A percentile compares a stretch with the other conserved stretches of the same genome.
Conservation (phyloP, 2,329 filamentous ascomycete genomes). For the Penicillium janthinellum region DNA sequence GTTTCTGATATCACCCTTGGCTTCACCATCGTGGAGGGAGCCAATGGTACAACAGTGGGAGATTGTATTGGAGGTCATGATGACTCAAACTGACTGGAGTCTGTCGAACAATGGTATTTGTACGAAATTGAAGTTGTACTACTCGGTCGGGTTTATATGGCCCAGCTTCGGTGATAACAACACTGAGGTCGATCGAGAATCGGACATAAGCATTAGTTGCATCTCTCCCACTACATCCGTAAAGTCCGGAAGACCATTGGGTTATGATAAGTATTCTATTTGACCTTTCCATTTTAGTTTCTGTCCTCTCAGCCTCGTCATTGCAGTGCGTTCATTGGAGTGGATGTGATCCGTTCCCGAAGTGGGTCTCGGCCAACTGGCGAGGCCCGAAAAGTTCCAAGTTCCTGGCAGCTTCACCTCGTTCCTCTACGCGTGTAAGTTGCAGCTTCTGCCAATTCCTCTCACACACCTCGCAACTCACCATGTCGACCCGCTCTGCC, state of each 20-base stretch:
- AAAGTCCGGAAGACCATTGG: background rate
- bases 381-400: constrained; percentile 21
- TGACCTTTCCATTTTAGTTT: background rate
- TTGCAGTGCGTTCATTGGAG: too few relatives aligned
- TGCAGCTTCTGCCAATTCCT: constrained; percentile 6
- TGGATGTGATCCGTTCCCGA: too few relatives aligned
- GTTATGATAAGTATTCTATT: too few relatives aligned
- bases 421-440: background rate
- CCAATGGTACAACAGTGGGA: constrained; percentile 42
- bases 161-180: background rate
- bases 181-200: background rate
- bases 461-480: constrained; percentile 9
- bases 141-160: background rate
- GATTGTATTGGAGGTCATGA: constrained; percentile 47
- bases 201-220: background rate
- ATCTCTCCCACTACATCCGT: constrained; percentile 1
- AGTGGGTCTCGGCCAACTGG: constrained; percentile 19
- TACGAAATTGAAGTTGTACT: too few relatives aligned
- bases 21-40: constrained; percentile 47
- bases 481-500: constrained; percentile 39
- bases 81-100: too few relatives aligned
- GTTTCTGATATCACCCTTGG: constrained; percentile 43
- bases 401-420: constrained; percentile 7
- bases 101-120: too few relatives aligned
- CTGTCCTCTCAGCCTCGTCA: background rate